Percentiles rank a stretch among this genome's conserved stretches.
phyloP scores from a whole-genome alignment of 2,329 filamentous ascomycete genomes.

The Botryotinia convoluta region DNA sequence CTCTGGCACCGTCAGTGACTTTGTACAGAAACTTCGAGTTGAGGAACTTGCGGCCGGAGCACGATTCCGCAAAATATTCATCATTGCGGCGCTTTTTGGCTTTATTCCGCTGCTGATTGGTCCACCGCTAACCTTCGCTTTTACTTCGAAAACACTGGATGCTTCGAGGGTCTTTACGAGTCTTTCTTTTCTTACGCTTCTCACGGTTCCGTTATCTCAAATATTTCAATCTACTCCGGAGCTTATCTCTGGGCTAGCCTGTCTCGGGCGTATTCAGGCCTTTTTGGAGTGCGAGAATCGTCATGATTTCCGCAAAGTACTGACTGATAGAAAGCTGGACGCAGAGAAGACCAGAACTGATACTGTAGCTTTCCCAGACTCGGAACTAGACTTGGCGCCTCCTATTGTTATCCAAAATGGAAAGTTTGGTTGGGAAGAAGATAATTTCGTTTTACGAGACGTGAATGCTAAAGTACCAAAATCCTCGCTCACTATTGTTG shows the following conservation, averaged over 20 bases:
- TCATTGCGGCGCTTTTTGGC: constrained; percentile 24
- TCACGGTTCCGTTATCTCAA: constrained; percentile 26
- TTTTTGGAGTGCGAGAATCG: not conserved
- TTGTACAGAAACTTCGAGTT: constrained; percentile 35
- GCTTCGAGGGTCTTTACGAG: constrained; percentile 25
- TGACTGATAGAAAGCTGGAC: not conserved
- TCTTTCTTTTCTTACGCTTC: constrained; percentile 27
- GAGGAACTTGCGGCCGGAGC: constrained; percentile 40
- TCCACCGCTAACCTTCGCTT: constrained; percentile 26
- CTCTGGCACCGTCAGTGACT: constrained; percentile 33
- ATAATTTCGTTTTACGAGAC: not conserved
- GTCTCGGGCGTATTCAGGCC: not conserved
- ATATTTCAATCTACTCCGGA: constrained; percentile 28
- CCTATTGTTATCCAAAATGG: constrained; percentile 13
- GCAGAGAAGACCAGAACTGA: not conserved
- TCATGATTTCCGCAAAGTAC: not conserved
- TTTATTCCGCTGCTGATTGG: constrained; percentile 24
- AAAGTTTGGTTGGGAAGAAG: not conserved
- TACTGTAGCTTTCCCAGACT: not conserved
- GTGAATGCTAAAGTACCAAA: not conserved
- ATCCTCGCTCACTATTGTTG: constrained; percentile 29
- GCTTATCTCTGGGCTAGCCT: constrained; percentile 23
- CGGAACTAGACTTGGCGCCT: not conserved
- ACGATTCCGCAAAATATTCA: constrained; percentile 29
- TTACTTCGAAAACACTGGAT: constrained; percentile 24